Evolutionary conservation across 179 eudicot species (phyloP), one percentile per base, ranked within the genome.

Genomic region (Corrigiola litoralis): DNA sequence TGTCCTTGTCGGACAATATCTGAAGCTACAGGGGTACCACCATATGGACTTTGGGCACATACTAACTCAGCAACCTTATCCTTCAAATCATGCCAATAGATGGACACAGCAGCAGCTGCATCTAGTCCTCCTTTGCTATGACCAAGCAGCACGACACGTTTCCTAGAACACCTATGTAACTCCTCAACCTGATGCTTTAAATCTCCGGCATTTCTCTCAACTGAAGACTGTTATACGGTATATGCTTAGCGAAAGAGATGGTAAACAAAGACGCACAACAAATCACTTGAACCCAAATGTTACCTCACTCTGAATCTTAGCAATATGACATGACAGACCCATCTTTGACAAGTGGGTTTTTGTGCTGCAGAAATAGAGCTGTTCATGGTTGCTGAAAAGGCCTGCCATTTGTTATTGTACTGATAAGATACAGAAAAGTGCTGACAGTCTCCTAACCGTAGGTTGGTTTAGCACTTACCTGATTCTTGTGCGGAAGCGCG

Each of bases 281-380:
- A 38, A 58, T 40, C 18, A 48, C 60, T 37, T 24, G 33, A 76
- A 44, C 42, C 50, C 24, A 14, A 37, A 67, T 57, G 16, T 59
- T 81, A 91, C 97, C 96, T 95, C 97, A 49, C 97, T 94, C 59
- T 94, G 99, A 78, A 94, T 94, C 84, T 94, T 94, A 67, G 99
- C 97, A 59, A 91, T 94, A 75, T 94, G 99, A 80, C 99, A 94
- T 48, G 96, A 73, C 57, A 94, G 75, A 31, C 99, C 99, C 89
- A 91, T 72, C 82, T 91, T 94, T 29, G 95, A 91, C 73, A 94
- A 91, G 72, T 76, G 72, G 18, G 88, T 48, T 81, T 91, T 94
- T 32, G 96, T 82, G 58, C 47, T 72, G 24, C 78, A 68, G 70
- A 88, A 94, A 71, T 94, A 94, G 50, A 94, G 95, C 23, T 97